These are phyloP conservation scores for Globisporangium echinulatum DNA, from an alignment of 352 stramenopile species.

Conservation along the genomic window DNA sequence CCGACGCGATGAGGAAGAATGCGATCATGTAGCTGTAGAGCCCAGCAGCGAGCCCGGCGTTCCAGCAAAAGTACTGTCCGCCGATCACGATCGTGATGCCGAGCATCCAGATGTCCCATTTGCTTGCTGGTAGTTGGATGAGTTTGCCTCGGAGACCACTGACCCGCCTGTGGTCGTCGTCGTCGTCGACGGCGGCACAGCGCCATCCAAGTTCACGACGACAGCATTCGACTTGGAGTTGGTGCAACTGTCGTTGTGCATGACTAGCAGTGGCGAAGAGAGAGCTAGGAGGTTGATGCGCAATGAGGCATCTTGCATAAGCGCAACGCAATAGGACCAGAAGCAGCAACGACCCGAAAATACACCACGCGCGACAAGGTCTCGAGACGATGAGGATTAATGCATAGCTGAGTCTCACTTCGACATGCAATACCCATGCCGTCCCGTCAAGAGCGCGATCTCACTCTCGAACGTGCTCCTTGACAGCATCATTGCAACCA, in stretches of 20 bases:
- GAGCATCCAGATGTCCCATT: conserved; percentile 41
- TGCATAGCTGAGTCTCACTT: too few species aligned
- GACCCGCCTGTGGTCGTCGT: neutral
- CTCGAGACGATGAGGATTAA: too few species aligned
- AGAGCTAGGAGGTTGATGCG: too few species aligned
- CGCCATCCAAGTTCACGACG: conserved; percentile 3
- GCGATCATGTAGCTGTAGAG: conserved; percentile 19
- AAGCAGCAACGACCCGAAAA: too few species aligned
- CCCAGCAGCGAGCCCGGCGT: conserved; percentile 18
- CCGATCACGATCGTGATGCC: conserved; percentile 27
- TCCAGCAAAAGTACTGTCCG: conserved; percentile 34
- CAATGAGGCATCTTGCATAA: too few species aligned
- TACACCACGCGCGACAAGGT: too few species aligned
- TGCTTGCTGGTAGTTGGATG: neutral
- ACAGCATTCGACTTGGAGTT: conserved; percentile 3
- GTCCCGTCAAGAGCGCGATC: too few species aligned
- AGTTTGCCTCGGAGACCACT: neutral
- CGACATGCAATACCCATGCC: too few species aligned
- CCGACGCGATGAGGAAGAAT: conserved; percentile 17
- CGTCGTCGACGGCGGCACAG: neutral
- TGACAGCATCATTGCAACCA: too few species aligned
- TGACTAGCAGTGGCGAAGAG: too few species aligned
- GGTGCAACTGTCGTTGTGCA: neutral
- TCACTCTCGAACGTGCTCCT: too few species aligned
- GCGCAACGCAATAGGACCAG: too few species aligned